These are phyloP conservation scores for Symbiodinium natans DNA, from an alignment of 73 alveolate genomes.

Conservation along the genomic window DNA sequence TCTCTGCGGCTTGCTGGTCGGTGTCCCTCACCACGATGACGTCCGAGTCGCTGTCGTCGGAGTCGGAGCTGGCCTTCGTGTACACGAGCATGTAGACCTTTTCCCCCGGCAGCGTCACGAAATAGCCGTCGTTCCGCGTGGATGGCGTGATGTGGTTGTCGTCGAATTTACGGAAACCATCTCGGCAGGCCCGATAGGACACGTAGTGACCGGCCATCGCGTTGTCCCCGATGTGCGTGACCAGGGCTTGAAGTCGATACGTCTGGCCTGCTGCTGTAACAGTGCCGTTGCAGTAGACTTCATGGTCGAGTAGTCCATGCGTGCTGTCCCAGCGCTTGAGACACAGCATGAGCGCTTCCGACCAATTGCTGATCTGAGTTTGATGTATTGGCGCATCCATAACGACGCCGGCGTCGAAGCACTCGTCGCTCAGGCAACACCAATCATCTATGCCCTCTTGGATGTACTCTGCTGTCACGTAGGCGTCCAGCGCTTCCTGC, in stretches of 20 bases:
- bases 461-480: neutral
- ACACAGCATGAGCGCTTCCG: neutral
- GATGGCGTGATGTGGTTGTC: neutral
- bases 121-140: neutral
- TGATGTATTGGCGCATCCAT: neutral
- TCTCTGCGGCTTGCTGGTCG: neutral
- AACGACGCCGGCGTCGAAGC: neutral
- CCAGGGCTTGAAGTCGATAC: neutral
- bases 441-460: neutral
- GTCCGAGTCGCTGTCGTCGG: neutral
- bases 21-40: neutral
- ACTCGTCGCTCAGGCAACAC: neutral
- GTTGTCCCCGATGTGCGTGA: neutral
- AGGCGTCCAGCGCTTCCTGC: neutral
- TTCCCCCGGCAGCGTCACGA: neutral
- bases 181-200: neutral
- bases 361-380: neutral
- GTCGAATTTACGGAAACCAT: neutral
- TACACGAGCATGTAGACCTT: neutral
- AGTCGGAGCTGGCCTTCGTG: neutral
- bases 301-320: neutral
- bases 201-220: neutral
- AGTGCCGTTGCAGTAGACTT: neutral
- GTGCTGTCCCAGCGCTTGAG: neutral
- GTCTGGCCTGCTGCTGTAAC: neutral